Percentiles rank a stretch among this genome's conserved stretches.
phyloP scores from a whole-genome alignment of 495 filamentous ascomycete genomes.

The Penicillium parvum region DNA sequence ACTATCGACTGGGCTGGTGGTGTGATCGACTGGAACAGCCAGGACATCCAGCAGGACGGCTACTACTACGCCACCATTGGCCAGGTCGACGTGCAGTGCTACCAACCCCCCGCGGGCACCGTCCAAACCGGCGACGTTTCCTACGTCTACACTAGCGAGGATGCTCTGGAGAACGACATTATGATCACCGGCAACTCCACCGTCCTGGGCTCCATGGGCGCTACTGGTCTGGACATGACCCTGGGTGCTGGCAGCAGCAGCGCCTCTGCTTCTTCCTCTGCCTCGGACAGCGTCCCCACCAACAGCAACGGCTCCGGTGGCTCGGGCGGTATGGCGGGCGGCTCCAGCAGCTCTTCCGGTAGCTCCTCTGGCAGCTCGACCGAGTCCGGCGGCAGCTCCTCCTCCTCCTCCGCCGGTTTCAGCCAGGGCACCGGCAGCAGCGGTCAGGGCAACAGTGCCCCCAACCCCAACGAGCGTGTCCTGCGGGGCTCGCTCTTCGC shows the following conservation, averaged over 20 bases:
- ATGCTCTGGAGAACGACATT: slow-evolving; percentile 70
- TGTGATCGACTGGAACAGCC: slow-evolving; percentile 77
- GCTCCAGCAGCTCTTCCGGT: slow-evolving; percentile 17
- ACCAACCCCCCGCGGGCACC: slow-evolving; percentile 61
- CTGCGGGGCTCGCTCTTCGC: slow-evolving; percentile 53
- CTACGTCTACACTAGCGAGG: slow-evolving; percentile 67
- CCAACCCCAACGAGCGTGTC: slow-evolving; percentile 40
- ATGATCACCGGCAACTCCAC: slow-evolving; percentile 69
- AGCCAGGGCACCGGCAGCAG: slow-evolving; percentile 22
- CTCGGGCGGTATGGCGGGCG: slow-evolving; percentile 24
- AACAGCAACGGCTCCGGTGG: slow-evolving; percentile 34
- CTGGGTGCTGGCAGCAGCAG: slow-evolving; percentile 29
- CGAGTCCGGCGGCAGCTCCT: slow-evolving; percentile 8
- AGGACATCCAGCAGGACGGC: slow-evolving; percentile 73
- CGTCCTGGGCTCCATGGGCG: slow-evolving; percentile 73
- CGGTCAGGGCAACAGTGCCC: slow-evolving; percentile 27
- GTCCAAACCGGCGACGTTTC: slow-evolving; percentile 56
- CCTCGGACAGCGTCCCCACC: slow-evolving; percentile 33
- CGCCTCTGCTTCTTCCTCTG: slow-evolving; percentile 18
- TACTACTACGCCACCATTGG: slow-evolving; percentile 86
- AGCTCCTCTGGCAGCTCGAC: slow-evolving; percentile 7
- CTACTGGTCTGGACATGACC: slow-evolving; percentile 69
- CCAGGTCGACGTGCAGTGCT: slow-evolving; percentile 80
- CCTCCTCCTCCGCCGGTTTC: slow-evolving; percentile 20
- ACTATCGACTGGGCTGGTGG: slow-evolving; percentile 93